These are phyloP conservation scores for Madurella fahalii DNA, from an alignment of 2,329 filamentous ascomycete genomes.

Conservation along the genomic window DNA sequence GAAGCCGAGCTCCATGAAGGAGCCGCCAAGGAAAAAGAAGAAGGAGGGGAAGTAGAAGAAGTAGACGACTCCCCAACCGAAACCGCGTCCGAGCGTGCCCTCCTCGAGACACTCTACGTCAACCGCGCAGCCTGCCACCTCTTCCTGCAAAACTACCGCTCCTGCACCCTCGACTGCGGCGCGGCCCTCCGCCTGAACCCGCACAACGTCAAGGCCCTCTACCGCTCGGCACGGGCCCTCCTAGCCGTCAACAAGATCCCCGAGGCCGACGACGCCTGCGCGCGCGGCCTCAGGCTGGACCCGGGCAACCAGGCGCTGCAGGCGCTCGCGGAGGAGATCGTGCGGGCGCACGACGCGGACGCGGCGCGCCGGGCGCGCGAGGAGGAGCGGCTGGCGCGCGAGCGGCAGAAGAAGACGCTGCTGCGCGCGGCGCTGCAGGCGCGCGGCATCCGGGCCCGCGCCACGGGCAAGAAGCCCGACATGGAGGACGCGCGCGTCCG, in stretches of 20 bases:
- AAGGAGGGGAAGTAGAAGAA: slow-evolving; percentile 9
- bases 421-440: slow-evolving; percentile 63
- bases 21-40: not conserved
- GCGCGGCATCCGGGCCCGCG: slow-evolving; percentile 64
- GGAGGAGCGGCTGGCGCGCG: slow-evolving; percentile 50
- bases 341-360: slow-evolving; percentile 51
- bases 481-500: slow-evolving; percentile 76
- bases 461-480: slow-evolving; percentile 70
- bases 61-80: slow-evolving; percentile 48
- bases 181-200: slow-evolving; percentile 74
- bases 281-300: slow-evolving; percentile 70
- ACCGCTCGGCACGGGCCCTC: slow-evolving; percentile 75
- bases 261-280: slow-evolving; percentile 78
- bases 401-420: slow-evolving; percentile 54
- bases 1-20: slow-evolving; percentile 23
- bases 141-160: slow-evolving; percentile 82
- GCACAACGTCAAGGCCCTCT: slow-evolving; percentile 83
- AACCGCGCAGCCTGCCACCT: slow-evolving; percentile 91
- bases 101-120: slow-evolving; percentile 73
- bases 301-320: slow-evolving; percentile 63
- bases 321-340: slow-evolving; percentile 59
- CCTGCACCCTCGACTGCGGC: slow-evolving; percentile 80
- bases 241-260: slow-evolving; percentile 71
- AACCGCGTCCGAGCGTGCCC: slow-evolving; percentile 53
- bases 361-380: slow-evolving; percentile 54